Evolutionary conservation across 768 basidiomycete genomes (phyloP), one percentile per base, ranked within the genome.

Genomic region (Tremella mesenterica): DNA sequence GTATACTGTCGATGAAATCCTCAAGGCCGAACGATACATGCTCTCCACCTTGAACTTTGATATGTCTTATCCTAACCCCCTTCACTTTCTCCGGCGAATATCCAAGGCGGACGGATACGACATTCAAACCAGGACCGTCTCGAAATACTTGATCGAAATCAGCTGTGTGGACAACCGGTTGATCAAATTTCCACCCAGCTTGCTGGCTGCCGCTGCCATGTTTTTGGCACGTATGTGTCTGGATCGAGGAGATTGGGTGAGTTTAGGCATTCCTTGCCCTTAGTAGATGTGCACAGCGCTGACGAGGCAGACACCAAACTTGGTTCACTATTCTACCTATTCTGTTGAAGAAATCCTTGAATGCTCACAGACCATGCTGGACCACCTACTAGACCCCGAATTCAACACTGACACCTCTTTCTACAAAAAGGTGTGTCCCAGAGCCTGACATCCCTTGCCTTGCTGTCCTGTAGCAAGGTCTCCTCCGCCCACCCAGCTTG

Each of bases 101-200:
- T 89, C 86, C 76, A 96, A 95, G 75, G 92, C 90, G 2, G 92
- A 96, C 63, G 83, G 84, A 52, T 93, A 89, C 73, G 86, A 92
- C 61, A 79, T 86, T 27, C 81, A 88, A 61, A 84, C 84, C 14
- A 77, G 91, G 52, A 91, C 90, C 2, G 79, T 95, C 18, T 88
- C 83, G 30, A 95, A 96, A 72, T 96, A 89, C 73, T 78, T 95
- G 48, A 76, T 92, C 49, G 92, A 95, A 76, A 86, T 95, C 45
- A 81, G 82, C 12, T 81, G 82, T 47, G 77, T 95, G 18, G 90
- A 96, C 59, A 82, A 84, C 77, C 76, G 80, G n/a, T 76, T 96
- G 57, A 76, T 96, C 41, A 77, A 78, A 1, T 80, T 81, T 4
- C 79, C 84, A 8, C 87, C 92, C 2, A 88, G 86, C 25, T 65